phyloP scores from a whole-genome alignment of 1,284 basidiomycete species.

The Leccinum angustisporum region DNA sequence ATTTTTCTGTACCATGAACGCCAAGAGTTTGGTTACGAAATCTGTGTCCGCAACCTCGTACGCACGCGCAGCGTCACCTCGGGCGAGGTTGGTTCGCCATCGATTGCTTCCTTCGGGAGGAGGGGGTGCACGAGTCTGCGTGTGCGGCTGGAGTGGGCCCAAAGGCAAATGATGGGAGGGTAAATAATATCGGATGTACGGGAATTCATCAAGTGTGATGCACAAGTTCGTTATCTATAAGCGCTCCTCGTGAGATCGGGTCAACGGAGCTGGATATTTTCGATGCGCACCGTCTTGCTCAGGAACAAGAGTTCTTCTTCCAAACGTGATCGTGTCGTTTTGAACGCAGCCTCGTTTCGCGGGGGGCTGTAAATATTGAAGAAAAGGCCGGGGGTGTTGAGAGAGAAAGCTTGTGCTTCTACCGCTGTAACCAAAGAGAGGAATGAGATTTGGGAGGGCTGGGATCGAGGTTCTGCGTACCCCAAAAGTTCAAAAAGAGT shows the following conservation, averaged over 20 bases:
- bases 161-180: slow-evolving; percentile 84
- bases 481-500: slow-evolving; percentile 87
- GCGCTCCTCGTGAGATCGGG: slow-evolving; percentile 6
- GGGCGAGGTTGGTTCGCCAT: slow-evolving; percentile 74
- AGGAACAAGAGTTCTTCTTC: slow-evolving; percentile 83
- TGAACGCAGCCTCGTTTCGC: slow-evolving; percentile 61
- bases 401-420: slow-evolving; percentile 82
- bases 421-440: slow-evolving; percentile 50
- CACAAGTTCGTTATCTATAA: slow-evolving; percentile 85
- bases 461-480: slow-evolving; percentile 40
- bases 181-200: slow-evolving; percentile 92
- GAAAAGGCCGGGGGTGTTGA: slow-evolving; percentile 76
- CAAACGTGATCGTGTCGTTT: slow-evolving; percentile 61
- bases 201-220: slow-evolving; percentile 91
- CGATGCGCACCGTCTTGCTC: slow-evolving; percentile 57
- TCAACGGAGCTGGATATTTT: neutral
- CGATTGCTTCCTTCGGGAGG: slow-evolving; percentile 58
- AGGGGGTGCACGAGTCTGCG: slow-evolving; percentile 59
- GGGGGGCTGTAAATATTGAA: slow-evolving; percentile 87
- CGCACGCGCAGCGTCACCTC: slow-evolving; percentile 62
- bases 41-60: slow-evolving; percentile 69
- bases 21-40: slow-evolving; percentile 75
- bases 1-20: slow-evolving; percentile 77
- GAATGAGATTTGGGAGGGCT: slow-evolving; percentile 1
- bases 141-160: slow-evolving; percentile 76